Evolutionary conservation across 148 eudicot species (phyloP).

Genomic region (Fagopyrum esculentum): DNA sequence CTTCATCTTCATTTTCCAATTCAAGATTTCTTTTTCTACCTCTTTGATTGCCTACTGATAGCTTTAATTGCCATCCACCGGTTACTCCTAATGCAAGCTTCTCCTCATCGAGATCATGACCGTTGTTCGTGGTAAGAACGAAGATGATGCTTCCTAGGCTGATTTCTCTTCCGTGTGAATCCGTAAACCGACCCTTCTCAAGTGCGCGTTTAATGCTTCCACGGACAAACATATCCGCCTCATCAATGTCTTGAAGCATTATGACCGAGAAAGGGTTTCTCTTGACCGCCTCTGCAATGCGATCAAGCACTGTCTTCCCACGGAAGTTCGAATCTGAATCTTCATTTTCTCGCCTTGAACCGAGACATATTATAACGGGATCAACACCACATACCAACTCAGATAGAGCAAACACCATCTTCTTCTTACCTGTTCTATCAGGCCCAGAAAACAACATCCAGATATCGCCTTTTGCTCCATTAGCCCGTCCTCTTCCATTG

Average conservation of each 20-base stretch:
- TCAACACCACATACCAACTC: constrained; percentile 50
- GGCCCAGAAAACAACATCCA: constrained; percentile 86
- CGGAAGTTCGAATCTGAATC: constrained; percentile 53
- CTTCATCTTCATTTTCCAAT: constrained; percentile 22
- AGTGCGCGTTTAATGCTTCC: constrained; percentile 76
- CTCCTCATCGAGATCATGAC: constrained; percentile 37
- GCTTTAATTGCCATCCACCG: constrained; percentile 66
- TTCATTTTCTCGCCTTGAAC: constrained; percentile 54
- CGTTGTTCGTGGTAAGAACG: constrained; percentile 40
- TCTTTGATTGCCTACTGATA: constrained; percentile 39
- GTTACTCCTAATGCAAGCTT: constrained; percentile 44
- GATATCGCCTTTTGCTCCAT: constrained; percentile 60
- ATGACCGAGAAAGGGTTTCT: constrained; percentile 76
- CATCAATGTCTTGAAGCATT: constrained; percentile 76
- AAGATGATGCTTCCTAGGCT: constrained; percentile 75
- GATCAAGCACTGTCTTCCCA: constrained; percentile 72
- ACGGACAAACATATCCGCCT: constrained; percentile 56
- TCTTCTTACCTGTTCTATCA: constrained; percentile 72
- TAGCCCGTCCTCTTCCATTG: constrained; percentile 40
- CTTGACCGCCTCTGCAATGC: constrained; percentile 67
- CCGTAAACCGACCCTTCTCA: constrained; percentile 68
- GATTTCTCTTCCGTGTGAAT: constrained; percentile 88
- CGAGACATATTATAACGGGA: constrained; percentile 51
- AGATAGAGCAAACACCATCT: constrained; percentile 71
- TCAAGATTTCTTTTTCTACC: constrained; percentile 41